These are phyloP conservation scores for Ormosia semicastrata DNA, from an alignment of 306 rosid genomes.

Conservation along the genomic window DNA sequence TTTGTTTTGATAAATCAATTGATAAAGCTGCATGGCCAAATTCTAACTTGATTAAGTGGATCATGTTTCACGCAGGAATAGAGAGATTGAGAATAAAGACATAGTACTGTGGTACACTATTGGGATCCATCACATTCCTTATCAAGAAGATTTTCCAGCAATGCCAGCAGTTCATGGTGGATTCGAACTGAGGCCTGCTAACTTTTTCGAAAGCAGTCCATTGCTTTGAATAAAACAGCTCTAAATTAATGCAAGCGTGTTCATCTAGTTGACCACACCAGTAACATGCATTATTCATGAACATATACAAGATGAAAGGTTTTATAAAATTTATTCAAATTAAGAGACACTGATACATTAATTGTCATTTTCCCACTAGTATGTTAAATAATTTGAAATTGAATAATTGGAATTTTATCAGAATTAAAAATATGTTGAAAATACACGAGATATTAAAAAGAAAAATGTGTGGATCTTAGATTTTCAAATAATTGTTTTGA, in stretches of 20 bases:
- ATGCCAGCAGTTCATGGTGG: slow-evolving; percentile 77
- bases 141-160: slow-evolving; percentile 83
- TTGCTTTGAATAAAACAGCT: slow-evolving; percentile 34
- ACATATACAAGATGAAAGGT: not conserved
- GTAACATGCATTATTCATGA: not conserved
- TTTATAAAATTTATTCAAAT: not conserved
- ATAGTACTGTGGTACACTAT: slow-evolving; percentile 82
- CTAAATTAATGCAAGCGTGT: not conserved
- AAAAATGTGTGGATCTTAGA: not conserved
- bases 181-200: slow-evolving; percentile 85
- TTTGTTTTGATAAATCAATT: not conserved
- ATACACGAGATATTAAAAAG: not conserved
- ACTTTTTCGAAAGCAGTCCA: slow-evolving; percentile 70
- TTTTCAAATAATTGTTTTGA: not conserved
- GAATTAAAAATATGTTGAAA: not conserved
- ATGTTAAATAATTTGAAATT: not conserved
- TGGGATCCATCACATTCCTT: slow-evolving; percentile 86
- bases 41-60: not conserved
- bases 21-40: not conserved
- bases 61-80: slow-evolving; percentile 45
- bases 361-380: not conserved
- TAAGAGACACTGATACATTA: not conserved
- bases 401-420: not conserved
- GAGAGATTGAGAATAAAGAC: slow-evolving; percentile 76
- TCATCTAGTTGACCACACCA: not conserved